These are phyloP conservation scores for Alternaria infectoria DNA, from an alignment of 2,329 filamentous ascomycete genomes.

Conservation along the genomic window DNA sequence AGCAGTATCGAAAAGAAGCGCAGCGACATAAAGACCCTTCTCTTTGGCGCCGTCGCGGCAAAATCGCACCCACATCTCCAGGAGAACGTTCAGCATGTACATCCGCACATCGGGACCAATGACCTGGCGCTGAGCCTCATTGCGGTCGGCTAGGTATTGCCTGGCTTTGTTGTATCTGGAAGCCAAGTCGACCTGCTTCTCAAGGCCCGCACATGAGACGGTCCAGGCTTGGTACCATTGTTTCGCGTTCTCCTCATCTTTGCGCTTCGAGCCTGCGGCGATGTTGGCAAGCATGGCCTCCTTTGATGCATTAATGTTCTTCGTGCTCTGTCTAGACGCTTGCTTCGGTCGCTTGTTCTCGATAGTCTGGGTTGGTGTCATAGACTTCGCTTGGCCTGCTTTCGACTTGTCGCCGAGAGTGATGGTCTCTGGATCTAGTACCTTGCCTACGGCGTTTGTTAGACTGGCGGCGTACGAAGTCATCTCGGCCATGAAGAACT, in stretches of 20 bases:
- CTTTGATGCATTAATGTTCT: slow-evolving; percentile 47
- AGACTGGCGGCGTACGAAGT: slow-evolving; percentile 21
- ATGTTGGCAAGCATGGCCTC: slow-evolving; percentile 54
- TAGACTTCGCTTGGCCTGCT: slow-evolving; percentile 13
- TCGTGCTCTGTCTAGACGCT: slow-evolving; percentile 32
- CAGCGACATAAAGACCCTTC: slow-evolving; percentile 39
- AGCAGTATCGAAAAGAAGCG: slow-evolving; percentile 42
- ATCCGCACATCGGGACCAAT: slow-evolving; percentile 56
- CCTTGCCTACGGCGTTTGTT: slow-evolving; percentile 23
- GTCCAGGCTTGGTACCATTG: slow-evolving; percentile 56
- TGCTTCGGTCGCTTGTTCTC: slow-evolving; percentile 30
- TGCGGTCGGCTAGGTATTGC: slow-evolving; percentile 55
- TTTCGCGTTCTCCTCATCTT: slow-evolving; percentile 49
- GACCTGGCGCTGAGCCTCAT: slow-evolving; percentile 47
- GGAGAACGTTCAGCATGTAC: slow-evolving; percentile 57
- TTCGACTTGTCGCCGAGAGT: slow-evolving; percentile 39
- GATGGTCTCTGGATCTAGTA: slow-evolving; percentile 20
- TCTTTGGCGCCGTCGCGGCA: slow-evolving; percentile 40
- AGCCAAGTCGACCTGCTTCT: slow-evolving; percentile 53
- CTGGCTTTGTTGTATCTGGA: slow-evolving; percentile 58
- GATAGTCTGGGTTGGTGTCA: slow-evolving; percentile 11
- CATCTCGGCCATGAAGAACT: slow-evolving; percentile 26
- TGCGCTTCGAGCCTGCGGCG: slow-evolving; percentile 50
- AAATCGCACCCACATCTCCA: slow-evolving; percentile 56
- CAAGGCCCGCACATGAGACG: slow-evolving; percentile 53